phyloP scores from a whole-genome alignment of 176 grass and related monocot species.

The Neostapfia colusana region DNA sequence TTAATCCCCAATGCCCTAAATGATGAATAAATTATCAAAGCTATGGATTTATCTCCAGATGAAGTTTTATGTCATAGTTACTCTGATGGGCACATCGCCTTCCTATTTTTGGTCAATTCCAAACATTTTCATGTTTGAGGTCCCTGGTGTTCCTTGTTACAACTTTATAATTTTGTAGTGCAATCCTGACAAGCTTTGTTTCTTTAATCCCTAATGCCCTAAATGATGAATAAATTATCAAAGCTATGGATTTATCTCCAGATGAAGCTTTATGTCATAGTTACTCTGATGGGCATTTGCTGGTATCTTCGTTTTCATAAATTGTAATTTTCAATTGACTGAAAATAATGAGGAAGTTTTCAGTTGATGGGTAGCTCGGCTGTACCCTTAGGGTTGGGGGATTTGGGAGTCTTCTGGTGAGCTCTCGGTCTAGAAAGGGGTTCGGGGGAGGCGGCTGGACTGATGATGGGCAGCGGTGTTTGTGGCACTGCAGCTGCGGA shows the following conservation, averaged over 20 bases:
- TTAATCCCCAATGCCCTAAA: constrained; percentile 19
- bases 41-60: constrained; percentile 58
- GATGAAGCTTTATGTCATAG: constrained; percentile 34
- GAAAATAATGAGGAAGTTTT: too few species aligned
- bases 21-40: constrained; percentile 41
- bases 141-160: background rate
- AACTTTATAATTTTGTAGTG: background rate
- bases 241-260: constrained; percentile 58
- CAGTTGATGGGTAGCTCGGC: too few species aligned
- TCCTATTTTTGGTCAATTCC: background rate
- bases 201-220: background rate
- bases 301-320: background rate
- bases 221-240: constrained; percentile 39
- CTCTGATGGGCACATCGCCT: constrained; percentile 35
- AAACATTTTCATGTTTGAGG: background rate
- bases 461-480: too few species aligned
- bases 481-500: too few species aligned
- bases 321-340: too few species aligned
- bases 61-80: constrained; percentile 20
- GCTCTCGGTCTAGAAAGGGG: too few species aligned
- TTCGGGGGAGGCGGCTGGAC: too few species aligned
- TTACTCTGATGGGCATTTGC: constrained; percentile 38
- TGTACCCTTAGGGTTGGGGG: too few species aligned
- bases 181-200: background rate
- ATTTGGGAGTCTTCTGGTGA: too few species aligned